phyloP scores from a whole-genome alignment of 495 filamentous ascomycete genomes.

The Glonium stellatum region DNA sequence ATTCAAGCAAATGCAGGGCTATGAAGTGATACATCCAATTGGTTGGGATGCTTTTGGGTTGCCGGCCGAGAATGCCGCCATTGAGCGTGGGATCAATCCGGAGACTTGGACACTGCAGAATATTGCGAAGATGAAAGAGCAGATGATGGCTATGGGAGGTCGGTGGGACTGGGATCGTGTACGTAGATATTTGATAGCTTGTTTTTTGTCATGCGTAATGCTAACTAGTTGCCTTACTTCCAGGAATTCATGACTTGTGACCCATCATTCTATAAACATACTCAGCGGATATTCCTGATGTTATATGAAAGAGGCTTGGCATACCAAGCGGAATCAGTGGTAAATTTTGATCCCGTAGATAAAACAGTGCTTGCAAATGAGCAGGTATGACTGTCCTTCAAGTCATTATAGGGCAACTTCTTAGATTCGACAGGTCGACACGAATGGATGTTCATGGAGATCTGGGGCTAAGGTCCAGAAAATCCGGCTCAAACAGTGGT shows the following conservation, averaged over 20 bases:
- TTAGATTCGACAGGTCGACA: slow-evolving; percentile 48
- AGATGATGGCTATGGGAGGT: slow-evolving; percentile 67
- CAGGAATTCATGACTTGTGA: slow-evolving; percentile 80
- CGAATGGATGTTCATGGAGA: slow-evolving; percentile 77
- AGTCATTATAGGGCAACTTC: background rate
- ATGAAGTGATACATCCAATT: slow-evolving; percentile 77
- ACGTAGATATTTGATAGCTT: slow-evolving; percentile 13
- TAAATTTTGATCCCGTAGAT: slow-evolving; percentile 88
- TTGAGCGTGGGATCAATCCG: slow-evolving; percentile 73
- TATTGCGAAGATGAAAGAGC: slow-evolving; percentile 76
- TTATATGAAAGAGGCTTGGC: slow-evolving; percentile 65
- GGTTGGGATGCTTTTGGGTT: slow-evolving; percentile 92
- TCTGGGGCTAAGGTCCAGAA: slow-evolving; percentile 83
- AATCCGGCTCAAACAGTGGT: slow-evolving; percentile 78
- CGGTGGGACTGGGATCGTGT: slow-evolving; percentile 78
- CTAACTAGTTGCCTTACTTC: background rate
- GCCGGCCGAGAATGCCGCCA: slow-evolving; percentile 90
- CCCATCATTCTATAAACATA: slow-evolving; percentile 81
- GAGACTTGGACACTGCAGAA: slow-evolving; percentile 72
- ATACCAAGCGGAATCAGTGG: slow-evolving; percentile 69
- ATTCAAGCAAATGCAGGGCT: slow-evolving; percentile 68
- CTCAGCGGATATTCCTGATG: slow-evolving; percentile 73
- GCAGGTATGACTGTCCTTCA: slow-evolving; percentile 41
- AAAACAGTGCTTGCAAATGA: slow-evolving; percentile 87
- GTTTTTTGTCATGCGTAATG: background rate